These are phyloP conservation scores for Leptodontidium sp. DNA, from an alignment of 2,329 filamentous ascomycete species.

Conservation along the genomic window DNA sequence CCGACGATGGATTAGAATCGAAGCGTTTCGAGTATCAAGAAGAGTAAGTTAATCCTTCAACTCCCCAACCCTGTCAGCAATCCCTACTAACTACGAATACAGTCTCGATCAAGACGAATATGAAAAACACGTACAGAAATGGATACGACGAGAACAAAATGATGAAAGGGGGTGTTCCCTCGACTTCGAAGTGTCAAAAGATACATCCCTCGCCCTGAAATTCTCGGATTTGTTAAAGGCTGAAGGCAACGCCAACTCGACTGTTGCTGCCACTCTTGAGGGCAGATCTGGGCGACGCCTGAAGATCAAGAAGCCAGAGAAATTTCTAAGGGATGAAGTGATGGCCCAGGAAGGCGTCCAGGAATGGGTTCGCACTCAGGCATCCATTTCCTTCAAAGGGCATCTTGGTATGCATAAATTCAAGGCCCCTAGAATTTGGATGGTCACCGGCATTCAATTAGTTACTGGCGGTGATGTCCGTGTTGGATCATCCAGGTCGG, in stretches of 20 bases:
- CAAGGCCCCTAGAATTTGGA: conserved; percentile 20
- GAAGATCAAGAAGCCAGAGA: conserved; percentile 19
- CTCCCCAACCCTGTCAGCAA: not conserved
- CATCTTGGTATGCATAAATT: conserved; percentile 18
- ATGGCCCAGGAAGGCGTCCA: conserved; percentile 18
- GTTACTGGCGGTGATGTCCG: conserved; percentile 16
- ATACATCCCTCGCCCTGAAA: conserved; percentile 8
- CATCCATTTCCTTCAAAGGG: conserved; percentile 17
- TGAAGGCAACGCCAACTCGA: conserved; percentile 14
- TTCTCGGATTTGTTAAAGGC: conserved; percentile 16
- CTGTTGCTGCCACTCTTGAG: conserved; percentile 17
- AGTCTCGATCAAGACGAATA: conserved; percentile 16
- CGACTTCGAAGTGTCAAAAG: conserved; percentile 18
- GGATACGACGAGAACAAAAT: conserved; percentile 18
- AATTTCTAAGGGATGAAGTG: conserved; percentile 21
- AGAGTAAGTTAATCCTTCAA: not conserved
- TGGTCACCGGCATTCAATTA: conserved; percentile 18
- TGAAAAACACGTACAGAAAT: conserved; percentile 17
- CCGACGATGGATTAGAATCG: conserved; percentile 19
- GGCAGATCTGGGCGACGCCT: conserved; percentile 20
- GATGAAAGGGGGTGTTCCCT: conserved; percentile 18
- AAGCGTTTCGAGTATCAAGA: conserved; percentile 22
- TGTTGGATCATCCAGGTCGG: conserved; percentile 14
- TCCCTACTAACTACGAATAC: not conserved
- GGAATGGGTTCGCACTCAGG: conserved; percentile 20